These are phyloP conservation scores for Meyerozyma guilliermondii DNA, from an alignment of 1,139 yeast species.

Conservation along the genomic window DNA sequence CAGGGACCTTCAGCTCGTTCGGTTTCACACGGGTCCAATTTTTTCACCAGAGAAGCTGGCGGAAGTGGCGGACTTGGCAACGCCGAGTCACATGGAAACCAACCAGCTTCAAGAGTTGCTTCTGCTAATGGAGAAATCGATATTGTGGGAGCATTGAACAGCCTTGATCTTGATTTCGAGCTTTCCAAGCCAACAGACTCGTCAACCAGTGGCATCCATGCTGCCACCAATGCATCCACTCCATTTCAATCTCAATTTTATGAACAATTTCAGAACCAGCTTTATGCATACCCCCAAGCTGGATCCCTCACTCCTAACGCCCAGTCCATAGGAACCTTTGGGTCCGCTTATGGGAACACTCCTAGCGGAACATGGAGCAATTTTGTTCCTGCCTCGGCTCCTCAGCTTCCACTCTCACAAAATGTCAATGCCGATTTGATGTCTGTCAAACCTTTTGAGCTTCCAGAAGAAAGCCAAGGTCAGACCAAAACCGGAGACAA, in stretches of 20 bases:
- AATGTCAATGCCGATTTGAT: conserved; percentile 9
- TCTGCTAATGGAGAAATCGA: conserved; percentile 21
- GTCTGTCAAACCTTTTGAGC: conserved; percentile 29
- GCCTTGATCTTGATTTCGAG: conserved; percentile 30
- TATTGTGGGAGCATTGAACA: conserved; percentile 39
- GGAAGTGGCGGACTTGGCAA: conserved; percentile 12
- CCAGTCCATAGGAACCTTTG: conserved; percentile 17
- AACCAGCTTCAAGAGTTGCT: conserved; percentile 4
- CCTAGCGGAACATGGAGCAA: conserved; percentile 28
- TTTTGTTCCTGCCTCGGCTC: conserved; percentile 33
- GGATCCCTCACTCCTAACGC: conserved; percentile 31
- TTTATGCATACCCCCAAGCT: conserved; percentile 16
- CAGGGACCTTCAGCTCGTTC: conserved; percentile 7
- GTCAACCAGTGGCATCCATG: conserved; percentile 2
- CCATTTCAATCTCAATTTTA: conserved; percentile 6
- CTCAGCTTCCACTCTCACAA: conserved; percentile 19
- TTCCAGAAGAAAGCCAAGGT: conserved; percentile 22
- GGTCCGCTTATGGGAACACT: conserved; percentile 12
- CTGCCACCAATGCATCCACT: background rate
- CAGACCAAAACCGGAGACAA: conserved; percentile 1
- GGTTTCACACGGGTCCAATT: conserved; percentile 21
- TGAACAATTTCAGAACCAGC: conserved; percentile 12
- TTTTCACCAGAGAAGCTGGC: conserved; percentile 20
- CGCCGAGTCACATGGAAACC: conserved; percentile 7
- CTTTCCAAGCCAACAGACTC: conserved; percentile 4